A percentile compares a stretch with the other conserved stretches of the same genome.
phyloP scores from a whole-genome alignment of 108 stramenopile species.

The Fragilariopsis cylindrus region DNA sequence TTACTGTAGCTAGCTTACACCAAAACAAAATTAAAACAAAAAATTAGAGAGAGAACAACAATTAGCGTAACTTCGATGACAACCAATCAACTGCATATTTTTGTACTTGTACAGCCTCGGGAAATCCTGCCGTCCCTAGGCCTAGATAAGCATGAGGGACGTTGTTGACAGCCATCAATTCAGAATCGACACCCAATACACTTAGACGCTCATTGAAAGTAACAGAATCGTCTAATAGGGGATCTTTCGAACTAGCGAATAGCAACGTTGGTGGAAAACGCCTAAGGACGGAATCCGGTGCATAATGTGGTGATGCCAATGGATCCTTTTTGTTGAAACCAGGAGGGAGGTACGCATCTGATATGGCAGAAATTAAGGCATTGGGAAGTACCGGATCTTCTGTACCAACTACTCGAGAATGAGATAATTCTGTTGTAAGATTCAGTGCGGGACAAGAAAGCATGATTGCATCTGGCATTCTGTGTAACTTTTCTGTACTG shows the following conservation, averaged over 20 bases:
- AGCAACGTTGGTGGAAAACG: slow-evolving; percentile 71
- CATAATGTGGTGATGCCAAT: slow-evolving; percentile 78
- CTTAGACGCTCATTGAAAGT: slow-evolving; percentile 74
- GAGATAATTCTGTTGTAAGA: slow-evolving; percentile 58
- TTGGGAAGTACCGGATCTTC: slow-evolving; percentile 80
- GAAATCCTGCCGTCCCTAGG: slow-evolving; percentile 71
- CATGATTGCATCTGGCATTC: slow-evolving; percentile 78
- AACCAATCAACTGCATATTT: slow-evolving; percentile 55
- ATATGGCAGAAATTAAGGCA: slow-evolving; percentile 72
- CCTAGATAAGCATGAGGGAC: slow-evolving; percentile 87
- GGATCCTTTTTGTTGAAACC: slow-evolving; percentile 57
- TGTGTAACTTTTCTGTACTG: not conserved
- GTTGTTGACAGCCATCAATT: slow-evolving; percentile 65
- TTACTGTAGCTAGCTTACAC: too few species aligned
- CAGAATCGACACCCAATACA: slow-evolving; percentile 60
- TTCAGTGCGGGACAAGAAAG: slow-evolving; percentile 80
- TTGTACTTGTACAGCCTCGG: slow-evolving; percentile 75
- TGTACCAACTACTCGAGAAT: slow-evolving; percentile 65
- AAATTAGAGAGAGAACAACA: not conserved
- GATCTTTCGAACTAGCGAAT: slow-evolving; percentile 73
- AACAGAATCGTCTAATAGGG: slow-evolving; percentile 87
- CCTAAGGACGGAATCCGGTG: slow-evolving; percentile 52
- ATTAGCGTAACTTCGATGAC: slow-evolving; percentile 3
- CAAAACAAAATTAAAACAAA: too few species aligned
- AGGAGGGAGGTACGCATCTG: slow-evolving; percentile 61